Evolutionary conservation across 1,284 basidiomycete species (phyloP), one percentile per base, ranked within the genome.

Genomic region (Malassezia dermatis): DNA sequence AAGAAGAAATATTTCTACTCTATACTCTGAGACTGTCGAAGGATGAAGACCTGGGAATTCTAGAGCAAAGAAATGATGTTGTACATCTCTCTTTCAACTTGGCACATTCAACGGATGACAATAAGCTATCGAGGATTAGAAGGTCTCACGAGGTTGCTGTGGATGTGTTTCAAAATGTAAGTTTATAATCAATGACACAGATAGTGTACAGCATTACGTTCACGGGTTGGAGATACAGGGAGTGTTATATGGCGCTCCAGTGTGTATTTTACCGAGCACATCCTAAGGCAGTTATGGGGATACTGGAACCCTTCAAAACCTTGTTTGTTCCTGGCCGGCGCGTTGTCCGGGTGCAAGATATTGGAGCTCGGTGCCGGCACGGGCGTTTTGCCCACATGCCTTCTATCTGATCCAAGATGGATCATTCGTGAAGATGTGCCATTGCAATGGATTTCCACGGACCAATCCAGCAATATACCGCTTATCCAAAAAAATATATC

Each of bases 321-420:
- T 1, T 30, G 27, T 2, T 41, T 64, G 4, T 61, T 64, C 31
- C 39, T 59, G n/a, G 42, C 54, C 3, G 34, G 24, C 0, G 21
- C 19, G 4, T 41, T 64, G 8, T 41, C 44, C 17, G 23, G 48
- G 4, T 53, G 59, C 1, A 51, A 41, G 0, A 54, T 73, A 3
- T 54, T 73, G 12, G 71, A 73, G 51, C 44, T 73, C 2, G 71
- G 71, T 2, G 59, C 69, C 1, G 71, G 71, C 11, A 73, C 71
- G 8, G 71, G 67, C 3, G 62, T 67, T 4, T 34, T 73, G 35
- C 63, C 69, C 7, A 58, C 59, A 28, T 69, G 37, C 31, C 54
- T 51, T 19, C 48, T 51, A 27, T 28, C 24, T 19, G 51, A 46
- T 46, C 48, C 54, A n/a, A 34, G 8, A 12, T 51, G 47, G 37